phyloP scores from a whole-genome alignment of 1,139 yeast species.

The Nematodospora anomalae region DNA sequence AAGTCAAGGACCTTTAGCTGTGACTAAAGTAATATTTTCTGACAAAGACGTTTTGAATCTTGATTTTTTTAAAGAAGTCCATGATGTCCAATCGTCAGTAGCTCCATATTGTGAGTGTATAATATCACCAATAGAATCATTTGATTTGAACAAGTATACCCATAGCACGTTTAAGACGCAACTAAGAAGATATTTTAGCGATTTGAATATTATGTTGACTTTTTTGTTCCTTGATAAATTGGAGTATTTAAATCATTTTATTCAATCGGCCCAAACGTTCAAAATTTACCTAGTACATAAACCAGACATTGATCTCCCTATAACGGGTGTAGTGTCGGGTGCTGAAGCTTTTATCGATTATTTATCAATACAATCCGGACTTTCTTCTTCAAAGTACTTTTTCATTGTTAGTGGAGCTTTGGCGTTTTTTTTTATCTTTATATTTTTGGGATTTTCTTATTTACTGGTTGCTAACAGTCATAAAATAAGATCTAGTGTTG shows the following conservation, averaged over 20 bases:
- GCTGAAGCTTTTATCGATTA: slow-evolving; percentile 23
- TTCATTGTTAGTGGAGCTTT: slow-evolving; percentile 9
- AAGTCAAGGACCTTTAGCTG: not conserved
- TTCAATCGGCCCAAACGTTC: slow-evolving; percentile 45
- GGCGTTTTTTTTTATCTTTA: slow-evolving; percentile 11
- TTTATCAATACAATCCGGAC: slow-evolving; percentile 21
- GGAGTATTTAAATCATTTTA: slow-evolving; percentile 48
- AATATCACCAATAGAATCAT: slow-evolving; percentile 4
- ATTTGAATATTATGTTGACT: slow-evolving; percentile 20
- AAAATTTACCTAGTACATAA: slow-evolving; percentile 33
- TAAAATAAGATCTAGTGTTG: slow-evolving; percentile 58
- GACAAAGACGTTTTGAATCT: slow-evolving; percentile 9
- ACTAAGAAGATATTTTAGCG: slow-evolving; percentile 27
- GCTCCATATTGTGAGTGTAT: slow-evolving; percentile 6
- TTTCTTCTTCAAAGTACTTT: slow-evolving; percentile 9
- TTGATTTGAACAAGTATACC: slow-evolving; percentile 1
- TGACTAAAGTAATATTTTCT: not conserved
- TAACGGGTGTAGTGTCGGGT: not conserved
- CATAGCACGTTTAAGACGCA: not conserved
- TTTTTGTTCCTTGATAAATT: slow-evolving; percentile 42
- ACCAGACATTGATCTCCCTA: slow-evolving; percentile 3
- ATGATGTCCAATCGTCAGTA: slow-evolving; percentile 5
- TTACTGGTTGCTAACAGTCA: slow-evolving; percentile 55
- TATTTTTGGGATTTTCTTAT: slow-evolving; percentile 25
- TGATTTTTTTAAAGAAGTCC: slow-evolving; percentile 4